Evolutionary conservation across 306 rosid species (phyloP).

Genomic region (Prosopis cineraria): DNA sequence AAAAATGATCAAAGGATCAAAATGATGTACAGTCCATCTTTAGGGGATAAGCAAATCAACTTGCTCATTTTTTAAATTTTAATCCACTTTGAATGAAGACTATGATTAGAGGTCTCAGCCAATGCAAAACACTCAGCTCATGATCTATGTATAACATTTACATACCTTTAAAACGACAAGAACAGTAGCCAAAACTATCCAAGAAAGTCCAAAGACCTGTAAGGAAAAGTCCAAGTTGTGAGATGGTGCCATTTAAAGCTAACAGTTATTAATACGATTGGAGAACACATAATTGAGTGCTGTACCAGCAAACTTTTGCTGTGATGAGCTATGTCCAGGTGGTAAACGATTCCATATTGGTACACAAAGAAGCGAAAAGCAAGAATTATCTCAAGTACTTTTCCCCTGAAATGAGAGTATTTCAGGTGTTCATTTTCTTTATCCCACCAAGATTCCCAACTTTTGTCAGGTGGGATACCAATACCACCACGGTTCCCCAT

Average conservation of each 20-base stretch:
- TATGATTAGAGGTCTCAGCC: slow-evolving; percentile 10
- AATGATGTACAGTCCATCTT: background rate
- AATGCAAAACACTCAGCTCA: background rate
- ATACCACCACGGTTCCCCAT: slow-evolving; percentile 99
- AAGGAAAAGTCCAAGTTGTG: slow-evolving; percentile 32
- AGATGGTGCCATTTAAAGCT: slow-evolving; percentile 29
- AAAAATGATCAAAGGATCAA: background rate
- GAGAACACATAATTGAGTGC: slow-evolving; percentile 25
- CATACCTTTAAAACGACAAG: slow-evolving; percentile 89
- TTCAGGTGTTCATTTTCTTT: slow-evolving; percentile 91
- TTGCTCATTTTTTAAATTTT: background rate
- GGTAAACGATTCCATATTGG: slow-evolving; percentile 95
- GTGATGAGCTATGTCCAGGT: slow-evolving; percentile 77
- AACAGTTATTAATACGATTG: slow-evolving; percentile 22
- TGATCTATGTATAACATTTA: slow-evolving; percentile 7
- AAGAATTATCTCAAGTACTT: slow-evolving; percentile 78
- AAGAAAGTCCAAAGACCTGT: slow-evolving; percentile 85
- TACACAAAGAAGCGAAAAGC: slow-evolving; percentile 82
- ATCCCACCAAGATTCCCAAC: slow-evolving; percentile 99
- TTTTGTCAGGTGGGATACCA: slow-evolving; percentile 77
- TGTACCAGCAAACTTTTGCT: slow-evolving; percentile 71
- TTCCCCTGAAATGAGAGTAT: slow-evolving; percentile 72
- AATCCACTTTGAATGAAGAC: slow-evolving; percentile 8
- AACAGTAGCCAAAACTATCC: slow-evolving; percentile 68
- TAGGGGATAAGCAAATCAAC: background rate